These are phyloP conservation scores for Umbilicus rupestris DNA, from an alignment of 164 flowering plant species.

Conservation along the genomic window DNA sequence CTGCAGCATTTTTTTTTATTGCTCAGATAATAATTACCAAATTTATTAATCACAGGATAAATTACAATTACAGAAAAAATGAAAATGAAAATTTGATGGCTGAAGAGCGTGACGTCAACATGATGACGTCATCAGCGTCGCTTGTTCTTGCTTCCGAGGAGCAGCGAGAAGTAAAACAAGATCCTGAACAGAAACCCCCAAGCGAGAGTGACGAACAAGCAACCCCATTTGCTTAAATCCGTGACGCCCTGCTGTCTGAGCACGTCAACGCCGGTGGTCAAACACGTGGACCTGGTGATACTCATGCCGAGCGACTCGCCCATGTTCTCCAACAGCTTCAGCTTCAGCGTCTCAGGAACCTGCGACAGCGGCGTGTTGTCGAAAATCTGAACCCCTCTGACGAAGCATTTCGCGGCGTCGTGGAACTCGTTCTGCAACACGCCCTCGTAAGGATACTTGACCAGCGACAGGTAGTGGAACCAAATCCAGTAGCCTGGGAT, in stretches of 20 bases:
- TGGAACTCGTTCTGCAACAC: constrained; percentile 6
- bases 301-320: constrained; percentile 1
- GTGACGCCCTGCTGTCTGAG: constrained; percentile 33
- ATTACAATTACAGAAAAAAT: no score
- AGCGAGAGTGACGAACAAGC: constrained; percentile 37
- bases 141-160: constrained; percentile 49
- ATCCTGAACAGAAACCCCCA: constrained; percentile 47
- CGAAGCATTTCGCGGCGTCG: constrained; percentile 3
- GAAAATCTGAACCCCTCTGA: not conserved
- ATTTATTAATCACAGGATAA: no score
- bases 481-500: constrained; percentile 8
- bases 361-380: constrained; percentile 6
- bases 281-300: not conserved
- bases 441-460: constrained; percentile 5
- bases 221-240: constrained; percentile 43
- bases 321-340: constrained; percentile 6
- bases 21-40: no score
- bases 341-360: not conserved
- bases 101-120: not conserved
- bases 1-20: no score
- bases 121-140: constrained; percentile 10
- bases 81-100: constrained; percentile 21
- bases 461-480: constrained; percentile 6
- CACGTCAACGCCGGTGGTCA: constrained; percentile 25
- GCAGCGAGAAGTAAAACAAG: constrained; percentile 36